Conservation (phyloP, 1,284 basidiomycete species). For the Coniferiporia weirii region DNA sequence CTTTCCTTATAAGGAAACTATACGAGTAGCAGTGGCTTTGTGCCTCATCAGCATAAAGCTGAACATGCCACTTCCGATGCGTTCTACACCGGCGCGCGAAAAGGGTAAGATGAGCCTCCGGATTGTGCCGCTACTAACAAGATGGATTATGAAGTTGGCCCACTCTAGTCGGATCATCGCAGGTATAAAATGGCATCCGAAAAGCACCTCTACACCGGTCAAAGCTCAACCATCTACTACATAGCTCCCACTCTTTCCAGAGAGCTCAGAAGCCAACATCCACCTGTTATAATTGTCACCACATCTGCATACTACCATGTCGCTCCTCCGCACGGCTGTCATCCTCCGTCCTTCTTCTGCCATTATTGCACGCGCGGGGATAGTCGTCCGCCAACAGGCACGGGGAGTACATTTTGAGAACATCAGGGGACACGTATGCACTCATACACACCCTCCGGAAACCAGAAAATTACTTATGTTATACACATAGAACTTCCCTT, state of each 20-base stretch:
- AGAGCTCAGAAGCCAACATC: neutral
- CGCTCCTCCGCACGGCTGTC: conserved; percentile 8
- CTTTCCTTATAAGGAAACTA: neutral
- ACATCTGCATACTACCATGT: neutral
- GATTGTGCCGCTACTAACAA: neutral
- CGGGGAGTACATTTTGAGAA: conserved; percentile 14
- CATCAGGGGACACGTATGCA: conserved; percentile 5
- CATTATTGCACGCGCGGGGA: neutral
- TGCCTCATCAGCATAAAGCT: neutral
- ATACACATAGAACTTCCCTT: conserved; percentile 11
- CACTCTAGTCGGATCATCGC: neutral
- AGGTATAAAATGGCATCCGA: neutral
- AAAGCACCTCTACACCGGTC: neutral
- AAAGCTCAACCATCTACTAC: neutral
- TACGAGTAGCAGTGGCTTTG: neutral
- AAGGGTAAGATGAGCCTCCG: neutral
- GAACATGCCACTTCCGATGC: neutral
- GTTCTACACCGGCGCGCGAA: neutral
- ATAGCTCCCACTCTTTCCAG: neutral
- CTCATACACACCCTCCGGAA: neutral
- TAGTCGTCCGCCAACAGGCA: neutral
- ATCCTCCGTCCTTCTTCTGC: conserved; percentile 1
- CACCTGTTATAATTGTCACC: neutral
- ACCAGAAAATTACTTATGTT: neutral
- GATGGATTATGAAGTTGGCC: neutral